A percentile compares a stretch with the other conserved stretches of the same genome.
Evolutionary conservation across 2,329 filamentous ascomycete species (phyloP).

Genomic region (Fusarium tricinctum): DNA sequence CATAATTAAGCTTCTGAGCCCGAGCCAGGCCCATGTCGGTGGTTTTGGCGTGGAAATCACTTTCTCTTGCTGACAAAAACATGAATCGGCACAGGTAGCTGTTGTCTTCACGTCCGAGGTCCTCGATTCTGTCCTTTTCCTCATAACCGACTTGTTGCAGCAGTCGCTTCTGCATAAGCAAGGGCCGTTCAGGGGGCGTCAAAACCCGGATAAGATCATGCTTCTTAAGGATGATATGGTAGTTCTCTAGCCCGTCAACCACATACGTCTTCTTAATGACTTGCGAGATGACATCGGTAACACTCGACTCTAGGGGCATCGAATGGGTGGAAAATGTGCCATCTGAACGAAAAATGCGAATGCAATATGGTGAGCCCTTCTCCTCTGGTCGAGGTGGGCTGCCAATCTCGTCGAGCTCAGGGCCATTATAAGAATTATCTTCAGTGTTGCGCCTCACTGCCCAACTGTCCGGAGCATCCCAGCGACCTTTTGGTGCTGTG

Average conservation of each 20-base stretch:
- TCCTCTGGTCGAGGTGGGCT: slow-evolving; percentile 79
- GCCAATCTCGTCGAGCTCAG: slow-evolving; percentile 77
- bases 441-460: slow-evolving; percentile 83
- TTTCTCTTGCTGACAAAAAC: slow-evolving; percentile 90
- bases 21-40: slow-evolving; percentile 87
- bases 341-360: slow-evolving; percentile 94
- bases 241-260: slow-evolving; percentile 90
- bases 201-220: slow-evolving; percentile 90
- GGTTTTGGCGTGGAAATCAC: slow-evolving; percentile 75
- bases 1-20: slow-evolving; percentile 91
- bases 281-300: slow-evolving; percentile 88
- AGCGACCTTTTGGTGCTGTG: slow-evolving; percentile 69
- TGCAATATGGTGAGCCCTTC: slow-evolving; percentile 84
- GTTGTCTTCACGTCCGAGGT: slow-evolving; percentile 95
- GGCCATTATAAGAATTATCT: slow-evolving; percentile 69
- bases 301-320: slow-evolving; percentile 84
- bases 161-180: slow-evolving; percentile 91
- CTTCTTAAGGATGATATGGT: slow-evolving; percentile 94
- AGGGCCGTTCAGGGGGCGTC: slow-evolving; percentile 80
- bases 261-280: slow-evolving; percentile 95
- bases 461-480: slow-evolving; percentile 98
- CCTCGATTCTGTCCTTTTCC: slow-evolving; percentile 87
- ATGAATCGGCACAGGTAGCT: slow-evolving; percentile 97
- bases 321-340: slow-evolving; percentile 95
- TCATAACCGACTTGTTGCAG: slow-evolving; percentile 94